A percentile compares a stretch with the other conserved stretches of the same genome.
Evolutionary conservation across 139 green algal species (phyloP).

Genomic region (Coelastrella sp.): DNA sequence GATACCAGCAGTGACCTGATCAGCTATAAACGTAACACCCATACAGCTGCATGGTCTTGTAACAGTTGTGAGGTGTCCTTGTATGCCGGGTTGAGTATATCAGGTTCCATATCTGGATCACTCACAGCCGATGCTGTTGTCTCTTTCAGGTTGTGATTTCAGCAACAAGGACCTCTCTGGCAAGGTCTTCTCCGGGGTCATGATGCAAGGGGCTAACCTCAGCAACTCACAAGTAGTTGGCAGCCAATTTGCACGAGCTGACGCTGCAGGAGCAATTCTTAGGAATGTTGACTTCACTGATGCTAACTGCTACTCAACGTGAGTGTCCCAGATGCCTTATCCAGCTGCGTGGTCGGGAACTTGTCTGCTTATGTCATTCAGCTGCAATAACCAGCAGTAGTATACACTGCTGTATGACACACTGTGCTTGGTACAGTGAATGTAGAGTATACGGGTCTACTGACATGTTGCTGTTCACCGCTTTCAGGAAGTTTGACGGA

Average conservation of each 20-base stretch:
- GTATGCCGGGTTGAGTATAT: too few relatives aligned
- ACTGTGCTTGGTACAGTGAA: too few relatives aligned
- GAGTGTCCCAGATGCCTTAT: too few relatives aligned
- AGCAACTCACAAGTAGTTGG: conserved; percentile 57
- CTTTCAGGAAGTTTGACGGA: conserved; percentile 59
- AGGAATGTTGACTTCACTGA: conserved; percentile 62
- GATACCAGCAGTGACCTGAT: too few relatives aligned
- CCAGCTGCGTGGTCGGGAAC: too few relatives aligned
- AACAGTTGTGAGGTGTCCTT: too few relatives aligned
- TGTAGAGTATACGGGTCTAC: neutral
- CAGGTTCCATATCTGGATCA: too few relatives aligned
- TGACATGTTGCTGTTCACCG: neutral
- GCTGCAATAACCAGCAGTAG: neutral
- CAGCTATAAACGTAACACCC: too few relatives aligned
- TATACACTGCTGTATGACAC: neutral
- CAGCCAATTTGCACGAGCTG: conserved; percentile 64
- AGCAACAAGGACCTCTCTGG: conserved; percentile 55
- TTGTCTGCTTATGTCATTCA: too few relatives aligned
- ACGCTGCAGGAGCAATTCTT: conserved; percentile 52
- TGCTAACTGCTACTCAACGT: conserved; percentile 61
- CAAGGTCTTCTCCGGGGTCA: conserved; percentile 69
- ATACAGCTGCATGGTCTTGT: too few relatives aligned
- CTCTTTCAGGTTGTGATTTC: conserved; percentile 55
- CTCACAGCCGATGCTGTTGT: too few relatives aligned
- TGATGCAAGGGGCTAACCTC: conserved; percentile 65